phyloP scores from a whole-genome alignment of 108 stramenopile genomes.

The Cyclotella baltica region DNA sequence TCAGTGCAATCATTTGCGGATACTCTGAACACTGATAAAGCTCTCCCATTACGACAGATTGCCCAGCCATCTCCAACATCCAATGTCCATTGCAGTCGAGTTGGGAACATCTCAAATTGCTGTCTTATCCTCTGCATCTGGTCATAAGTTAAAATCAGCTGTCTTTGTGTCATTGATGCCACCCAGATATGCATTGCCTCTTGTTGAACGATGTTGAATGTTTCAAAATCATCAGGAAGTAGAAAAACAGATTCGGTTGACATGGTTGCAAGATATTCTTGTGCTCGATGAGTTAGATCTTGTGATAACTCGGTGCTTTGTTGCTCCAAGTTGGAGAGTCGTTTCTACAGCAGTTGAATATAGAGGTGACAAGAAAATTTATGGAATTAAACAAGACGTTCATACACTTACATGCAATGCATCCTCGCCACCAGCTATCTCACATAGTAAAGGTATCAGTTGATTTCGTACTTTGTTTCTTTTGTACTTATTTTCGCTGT shows the following conservation, averaged over 20 bases:
- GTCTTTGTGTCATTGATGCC: constrained; percentile 17
- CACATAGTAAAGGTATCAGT: constrained; percentile 78
- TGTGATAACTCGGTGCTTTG: constrained; percentile 69
- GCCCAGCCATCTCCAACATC: constrained; percentile 68
- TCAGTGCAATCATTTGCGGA: background rate
- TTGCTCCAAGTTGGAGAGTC: constrained; percentile 60
- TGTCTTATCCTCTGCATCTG: constrained; percentile 60
- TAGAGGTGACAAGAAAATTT: background rate
- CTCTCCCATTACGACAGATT: constrained; percentile 62
- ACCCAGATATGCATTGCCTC: constrained; percentile 74
- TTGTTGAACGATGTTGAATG: constrained; percentile 57
- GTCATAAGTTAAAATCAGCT: constrained; percentile 63
- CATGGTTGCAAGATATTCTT: constrained; percentile 55
- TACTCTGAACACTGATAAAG: constrained; percentile 39
- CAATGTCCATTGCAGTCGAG: constrained; percentile 66
- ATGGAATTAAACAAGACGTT: background rate
- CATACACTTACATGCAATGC: constrained; percentile 44
- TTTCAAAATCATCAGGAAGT: constrained; percentile 15
- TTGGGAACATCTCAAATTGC: constrained; percentile 66
- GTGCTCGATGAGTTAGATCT: constrained; percentile 54
- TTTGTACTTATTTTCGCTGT: constrained; percentile 74
- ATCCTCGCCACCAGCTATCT: constrained; percentile 64
- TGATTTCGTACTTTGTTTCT: constrained; percentile 90
- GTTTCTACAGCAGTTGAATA: constrained; percentile 44
- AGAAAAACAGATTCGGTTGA: constrained; percentile 28